Base-by-base conservation (phyloP, 2,329 filamentous ascomycete genomes). In the Colletotrichum sansevieriae region DNA sequence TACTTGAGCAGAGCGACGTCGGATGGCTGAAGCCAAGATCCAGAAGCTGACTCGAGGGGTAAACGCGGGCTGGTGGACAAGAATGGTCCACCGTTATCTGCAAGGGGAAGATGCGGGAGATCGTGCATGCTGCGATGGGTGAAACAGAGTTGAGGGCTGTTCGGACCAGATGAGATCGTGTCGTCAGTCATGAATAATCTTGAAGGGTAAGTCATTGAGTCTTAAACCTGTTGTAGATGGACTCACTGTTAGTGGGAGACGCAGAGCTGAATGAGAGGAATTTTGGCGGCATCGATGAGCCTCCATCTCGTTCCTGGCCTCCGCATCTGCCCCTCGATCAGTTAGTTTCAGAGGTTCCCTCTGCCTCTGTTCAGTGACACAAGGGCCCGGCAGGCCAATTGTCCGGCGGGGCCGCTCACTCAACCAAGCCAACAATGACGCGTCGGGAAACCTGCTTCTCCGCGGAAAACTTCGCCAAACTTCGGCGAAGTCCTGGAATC, bases 1-100 rank as follows among this genome's bases (percentile, higher is more conserved):
- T 65, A 29, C 12, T 11, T 6, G 8, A 44, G n/a, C 13, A 51
- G 43, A 68, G 65, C 65, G 65, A 68, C 65, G 65, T 68, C 65
- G 65, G 65, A 65, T 65, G 47, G 62, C 10, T 37, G 18, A 65
- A 39, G 60, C 44, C 65, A 64, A 58, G 60, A 39, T 25, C 10
- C 10, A 20, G 20, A 18, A 33, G 25, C 64, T 65, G 62, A 68
- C 65, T 65, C 65, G 65, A 65, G 65, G 33, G 60, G 55, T 22
- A 15, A 60, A 56, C 55, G 65, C 62, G 62, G 62, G 55, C 47
- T 43, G 63, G 65, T 68, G 65, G 65, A 65, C 65, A 67, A 35
- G 13, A 18, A 59, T 18, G 65, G 55, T 57, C 65, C 65, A 64
- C 65, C 56, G 62, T 65, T 68, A 68, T 68, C 62, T 65, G 65